Evolutionary conservation across 345 rosid genomes (phyloP), one percentile per base, ranked within the genome.

Genomic region (Pistacia atlantica): DNA sequence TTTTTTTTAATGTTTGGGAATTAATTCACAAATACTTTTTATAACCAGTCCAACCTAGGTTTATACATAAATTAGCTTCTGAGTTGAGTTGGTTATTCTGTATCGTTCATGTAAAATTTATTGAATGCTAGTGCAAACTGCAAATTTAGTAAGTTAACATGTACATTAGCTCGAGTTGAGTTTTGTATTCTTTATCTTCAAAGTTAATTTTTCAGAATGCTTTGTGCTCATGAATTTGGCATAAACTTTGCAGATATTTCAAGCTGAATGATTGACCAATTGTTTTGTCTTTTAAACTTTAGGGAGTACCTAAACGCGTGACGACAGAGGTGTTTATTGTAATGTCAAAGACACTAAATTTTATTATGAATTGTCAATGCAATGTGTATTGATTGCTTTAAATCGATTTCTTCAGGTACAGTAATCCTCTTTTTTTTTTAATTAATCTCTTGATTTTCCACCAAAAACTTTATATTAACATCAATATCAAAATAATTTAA

Each of bases 291-390:
- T 75, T 59, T 60, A 33, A 62, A 13, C 72, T 69, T 83, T 72
- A 95, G 99, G 98, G 98, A 8, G 66, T 95, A 61, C 99, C 98
- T 74, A 92, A 90, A 65, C 91, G 97, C n/a, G 99, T 95, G 83
- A 95, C 95, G 37, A 84, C 86, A 1, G 97, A 95, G 84, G 99
- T 95, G 87, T 93, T 95, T 68, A 90, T 95, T 84, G 97, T 98
- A 76, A 95, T 95, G 97, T 93, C 98, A 73, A 95, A 95, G 90
- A 98, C 98, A 10, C 84, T 92, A 66, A 95, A 95, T 86, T 95
- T 95, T 80, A 90, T 95, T 77, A 95, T 76, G 99, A 92, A 80
- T 92, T 93, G 54, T 95, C 99, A 48, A 95, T 95, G 99, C 99
- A 93, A 66, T 89, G 95, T 65, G 90, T 95, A 71, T 82, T 95